These are phyloP conservation scores for Phymatotrichopsis omnivora DNA, from an alignment of 2,329 filamentous ascomycete species.

Conservation along the genomic window DNA sequence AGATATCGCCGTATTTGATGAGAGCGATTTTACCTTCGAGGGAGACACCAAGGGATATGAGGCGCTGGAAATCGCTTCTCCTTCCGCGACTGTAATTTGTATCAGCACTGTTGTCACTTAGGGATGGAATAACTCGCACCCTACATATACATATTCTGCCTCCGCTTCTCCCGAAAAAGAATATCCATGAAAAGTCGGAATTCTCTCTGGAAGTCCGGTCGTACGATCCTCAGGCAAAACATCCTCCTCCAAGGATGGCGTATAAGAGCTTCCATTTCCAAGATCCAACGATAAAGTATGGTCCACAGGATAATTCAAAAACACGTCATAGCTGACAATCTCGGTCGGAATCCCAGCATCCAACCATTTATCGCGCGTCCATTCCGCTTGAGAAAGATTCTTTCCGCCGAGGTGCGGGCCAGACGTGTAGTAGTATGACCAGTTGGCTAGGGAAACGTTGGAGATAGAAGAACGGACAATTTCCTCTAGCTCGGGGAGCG, in stretches of 20 bases:
- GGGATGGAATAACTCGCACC: constrained; percentile 5
- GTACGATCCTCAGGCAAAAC: constrained; percentile 74
- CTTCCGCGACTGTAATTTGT: constrained; percentile 6
- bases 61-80: constrained; percentile 16
- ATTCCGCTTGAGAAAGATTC: constrained; percentile 65
- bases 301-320: constrained; percentile 65
- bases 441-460: constrained; percentile 45
- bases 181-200: constrained; percentile 92
- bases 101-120: too few species aligned
- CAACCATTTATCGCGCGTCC: constrained; percentile 65
- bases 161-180: constrained; percentile 51
- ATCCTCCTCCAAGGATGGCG: constrained; percentile 75
- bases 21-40: constrained; percentile 83
- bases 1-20: constrained; percentile 73
- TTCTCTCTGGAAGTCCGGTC: constrained; percentile 56
- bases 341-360: constrained; percentile 53
- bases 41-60: constrained; percentile 51
- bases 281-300: constrained; percentile 57
- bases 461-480: constrained; percentile 30
- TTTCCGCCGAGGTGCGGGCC: constrained; percentile 67
- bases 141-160: constrained; percentile 24
- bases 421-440: constrained; percentile 67
- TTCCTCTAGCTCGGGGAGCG: constrained; percentile 11
- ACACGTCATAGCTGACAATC: constrained; percentile 63
- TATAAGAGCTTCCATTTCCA: constrained; percentile 47